Base-by-base conservation (phyloP, 495 filamentous ascomycete genomes). In the Aspergillus cavernicola region DNA sequence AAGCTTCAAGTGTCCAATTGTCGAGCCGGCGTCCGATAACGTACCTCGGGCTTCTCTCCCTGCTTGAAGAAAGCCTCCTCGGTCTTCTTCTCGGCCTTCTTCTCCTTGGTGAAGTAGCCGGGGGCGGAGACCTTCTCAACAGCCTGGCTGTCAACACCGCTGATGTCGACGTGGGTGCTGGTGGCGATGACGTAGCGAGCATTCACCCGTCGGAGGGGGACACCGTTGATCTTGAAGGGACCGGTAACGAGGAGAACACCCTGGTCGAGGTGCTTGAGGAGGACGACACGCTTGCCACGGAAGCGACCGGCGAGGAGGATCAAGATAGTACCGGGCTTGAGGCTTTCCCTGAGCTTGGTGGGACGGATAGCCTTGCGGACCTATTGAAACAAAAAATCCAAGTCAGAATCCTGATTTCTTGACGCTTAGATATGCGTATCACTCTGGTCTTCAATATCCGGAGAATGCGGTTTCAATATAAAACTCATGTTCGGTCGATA, bases 201-300 rank as follows among this genome's bases (percentile, higher is more conserved):
- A 80, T 99, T 99, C 67, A 99, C 93, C 75, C 95, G 84, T 73
- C 95, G 86, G 66, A 99, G 87, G 57, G 95, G 95, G 56, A 99
- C 95, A 76, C 95, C 95, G 80, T 99, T 99, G 81, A 97, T 86
- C 86, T 96, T 97, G 87, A 97, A 99, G 68, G 95, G 95, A 62
- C 95, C 95, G 67, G 95, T 99, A 61, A 99, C 88, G 67, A 99
- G 90, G 69, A 99, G 90, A 58, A 97, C 88, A 76, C 95, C 95
- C 80, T 96, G 88, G 66, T 86, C 77, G 69, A 99, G 90, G 78
- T 85, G 80, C 83, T 97, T 97, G 73, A 99, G 88, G 74, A 96
- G 91, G 69, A 99, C 80, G 67, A 99, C 95, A 71, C 95, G 95
- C 89, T 97, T 97, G 81, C 95, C 95, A 66, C 95, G 93, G 89